A percentile compares a stretch with the other conserved stretches of the same genome.
Conservation (phyloP, 306 rosid genomes). For the Abrus precatorius region DNA sequence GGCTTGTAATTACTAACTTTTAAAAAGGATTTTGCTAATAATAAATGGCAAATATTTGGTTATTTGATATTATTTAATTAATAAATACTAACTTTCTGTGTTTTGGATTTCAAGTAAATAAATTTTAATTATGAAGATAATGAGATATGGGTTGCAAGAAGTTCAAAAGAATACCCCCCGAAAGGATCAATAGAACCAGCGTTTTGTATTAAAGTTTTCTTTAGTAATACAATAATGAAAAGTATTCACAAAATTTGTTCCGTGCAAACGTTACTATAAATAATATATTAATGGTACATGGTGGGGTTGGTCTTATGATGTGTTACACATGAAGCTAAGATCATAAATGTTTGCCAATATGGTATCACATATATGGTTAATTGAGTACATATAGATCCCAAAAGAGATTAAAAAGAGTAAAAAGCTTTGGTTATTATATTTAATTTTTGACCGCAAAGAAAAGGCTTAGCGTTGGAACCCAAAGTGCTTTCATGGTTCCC, state of each 20-base stretch:
- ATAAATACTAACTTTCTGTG: too few relatives aligned
- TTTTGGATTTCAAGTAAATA: too few relatives aligned
- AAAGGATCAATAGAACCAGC: neutral
- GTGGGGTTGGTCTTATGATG: conserved; percentile 47
- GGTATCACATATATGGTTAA: conserved; percentile 42
- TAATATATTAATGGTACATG: neutral
- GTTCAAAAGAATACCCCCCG: neutral
- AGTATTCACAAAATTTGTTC: conserved; percentile 19
- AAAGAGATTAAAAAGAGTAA: conserved; percentile 10
- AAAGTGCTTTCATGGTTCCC: conserved; percentile 43
- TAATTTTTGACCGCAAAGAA: conserved; percentile 12
- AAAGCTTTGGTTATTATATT: neutral
- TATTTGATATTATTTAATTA: too few relatives aligned
- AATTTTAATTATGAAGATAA: too few relatives aligned
- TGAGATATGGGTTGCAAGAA: neutral
- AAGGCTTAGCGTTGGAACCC: conserved; percentile 18
- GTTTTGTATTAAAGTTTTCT: neutral
- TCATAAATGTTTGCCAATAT: conserved; percentile 48
- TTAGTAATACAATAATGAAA: conserved; percentile 15
- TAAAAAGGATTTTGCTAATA: neutral
- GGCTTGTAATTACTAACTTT: neutral
- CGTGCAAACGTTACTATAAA: conserved; percentile 12
- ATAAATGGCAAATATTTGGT: too few relatives aligned
- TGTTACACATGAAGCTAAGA: conserved; percentile 41
- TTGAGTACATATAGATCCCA: conserved; percentile 40